These are phyloP conservation scores for Fusarium succisae DNA, from an alignment of 2,329 filamentous ascomycete species.

Conservation along the genomic window DNA sequence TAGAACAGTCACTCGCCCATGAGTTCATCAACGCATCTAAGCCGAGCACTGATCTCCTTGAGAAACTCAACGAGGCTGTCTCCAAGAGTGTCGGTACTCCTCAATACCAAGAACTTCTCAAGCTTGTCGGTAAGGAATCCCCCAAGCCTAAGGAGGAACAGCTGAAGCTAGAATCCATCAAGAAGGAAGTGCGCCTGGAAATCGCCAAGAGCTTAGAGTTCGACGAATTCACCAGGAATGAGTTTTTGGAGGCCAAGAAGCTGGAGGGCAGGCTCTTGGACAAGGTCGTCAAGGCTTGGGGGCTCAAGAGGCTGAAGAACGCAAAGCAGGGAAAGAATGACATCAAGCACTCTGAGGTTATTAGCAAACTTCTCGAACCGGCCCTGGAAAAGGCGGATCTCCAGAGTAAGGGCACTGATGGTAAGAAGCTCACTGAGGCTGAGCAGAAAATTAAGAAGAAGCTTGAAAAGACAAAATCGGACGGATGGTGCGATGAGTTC, in stretches of 20 bases:
- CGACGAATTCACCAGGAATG: not conserved
- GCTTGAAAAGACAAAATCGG: not conserved
- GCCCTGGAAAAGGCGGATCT: not conserved
- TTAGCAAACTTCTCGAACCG: not conserved
- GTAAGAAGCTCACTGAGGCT: not conserved
- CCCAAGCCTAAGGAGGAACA: not conserved
- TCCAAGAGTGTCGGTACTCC: not conserved
- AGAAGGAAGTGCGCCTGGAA: not conserved
- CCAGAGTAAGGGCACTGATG: not conserved
- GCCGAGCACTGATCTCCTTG: not conserved
- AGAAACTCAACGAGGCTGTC: constrained; percentile 5
- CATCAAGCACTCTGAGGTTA: not conserved
- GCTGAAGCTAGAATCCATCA: not conserved
- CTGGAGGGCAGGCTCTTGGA: not conserved
- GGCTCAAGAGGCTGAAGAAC: not conserved
- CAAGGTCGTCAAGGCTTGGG: not conserved
- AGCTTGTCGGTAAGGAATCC: not conserved
- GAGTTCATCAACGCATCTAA: not conserved
- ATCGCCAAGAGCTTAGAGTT: not conserved
- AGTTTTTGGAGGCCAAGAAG: not conserved
- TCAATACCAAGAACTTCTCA: not conserved
- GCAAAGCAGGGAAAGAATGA: not conserved
- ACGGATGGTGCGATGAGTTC: constrained; percentile 24
- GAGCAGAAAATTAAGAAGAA: constrained; percentile 2
- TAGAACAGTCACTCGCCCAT: not conserved